Evolutionary conservation across 371 early-diverging fungal genomes (phyloP), one percentile per base, ranked within the genome.

Genomic region (Coemansia sp.): DNA sequence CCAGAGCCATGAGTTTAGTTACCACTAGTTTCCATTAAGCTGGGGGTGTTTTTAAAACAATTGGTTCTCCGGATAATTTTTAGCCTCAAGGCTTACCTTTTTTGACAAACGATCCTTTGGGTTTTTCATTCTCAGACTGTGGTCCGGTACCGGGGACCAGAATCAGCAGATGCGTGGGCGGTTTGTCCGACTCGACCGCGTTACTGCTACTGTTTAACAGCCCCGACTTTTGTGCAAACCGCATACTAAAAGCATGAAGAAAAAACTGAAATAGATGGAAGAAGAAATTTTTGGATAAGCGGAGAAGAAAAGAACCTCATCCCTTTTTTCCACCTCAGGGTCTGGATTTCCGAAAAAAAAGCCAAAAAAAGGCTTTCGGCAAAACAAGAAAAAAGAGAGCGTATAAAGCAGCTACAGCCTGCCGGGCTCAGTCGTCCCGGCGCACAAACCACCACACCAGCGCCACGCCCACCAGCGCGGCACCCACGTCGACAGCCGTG

Each of bases 111-210:
- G 36, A 30, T 36, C 75, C 75, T 56, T 65, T 66, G 45, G 75
- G 75, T 43, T 51, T 62, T 4, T 75, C 75, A 30, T 69, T 62
- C 20, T 65, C 63, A 4, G 60, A 35, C 35, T 75, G 75, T 33
- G 75, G 75, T 1, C 75, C 75, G 11, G 76, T 75, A 14, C 76
- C 76, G 0, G 76, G 76, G 4, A 75, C 76, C 3, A 75, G 55
- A 9, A 75, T 66, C 31, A 61, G 41, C 56, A 70, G 48, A 54
- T 75, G 76, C 2, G 76, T 75, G 34, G 59, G 20, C 20, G 20
- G 20, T 20, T 20, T 40, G 9, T 35, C 50, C 6, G 36, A 1
- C 33, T 52, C 35, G n/a, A 20, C 20, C 16, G 8, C 20, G 9
- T 45, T 45, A 9, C 16, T 20, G 6, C 36, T 40, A 33, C 61